Evolutionary conservation across 805 yeast genomes (phyloP).

Genomic region (Starmerella potacharoeniae): DNA sequence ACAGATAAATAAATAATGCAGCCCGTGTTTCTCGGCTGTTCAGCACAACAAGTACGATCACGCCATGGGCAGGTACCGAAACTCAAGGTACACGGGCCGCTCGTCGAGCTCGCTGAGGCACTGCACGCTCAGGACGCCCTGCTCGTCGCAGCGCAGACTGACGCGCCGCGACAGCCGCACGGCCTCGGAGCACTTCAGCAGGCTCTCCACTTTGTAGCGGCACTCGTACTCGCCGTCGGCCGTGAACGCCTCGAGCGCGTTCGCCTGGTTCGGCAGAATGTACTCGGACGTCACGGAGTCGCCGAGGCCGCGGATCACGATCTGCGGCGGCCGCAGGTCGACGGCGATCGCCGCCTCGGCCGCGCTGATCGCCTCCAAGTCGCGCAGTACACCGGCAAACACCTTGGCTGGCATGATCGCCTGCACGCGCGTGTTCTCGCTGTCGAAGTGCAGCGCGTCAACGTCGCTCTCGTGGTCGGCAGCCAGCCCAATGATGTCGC

Average conservation of each 20-base stretch:
- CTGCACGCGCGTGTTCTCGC: conserved; percentile 38
- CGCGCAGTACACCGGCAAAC: conserved; percentile 43
- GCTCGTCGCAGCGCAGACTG: conserved; percentile 43
- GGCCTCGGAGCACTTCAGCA: conserved; percentile 41
- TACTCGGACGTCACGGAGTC: conserved; percentile 64
- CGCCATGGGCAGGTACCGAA: conserved; percentile 20
- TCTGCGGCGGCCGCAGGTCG: conserved; percentile 27
- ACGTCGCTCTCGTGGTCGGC: conserved; percentile 24
- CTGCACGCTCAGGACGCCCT: conserved; percentile 40
- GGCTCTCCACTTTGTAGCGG: conserved; percentile 38
- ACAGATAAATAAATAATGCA: background rate
- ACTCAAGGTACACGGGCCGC: conserved; percentile 25
- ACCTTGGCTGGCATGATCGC: conserved; percentile 44
- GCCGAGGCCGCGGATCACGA: conserved; percentile 54
- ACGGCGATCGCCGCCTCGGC: conserved; percentile 10
- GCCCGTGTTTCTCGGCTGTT: too few relatives aligned
- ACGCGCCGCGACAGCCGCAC: conserved; percentile 42
- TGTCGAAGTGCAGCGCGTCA: conserved; percentile 32
- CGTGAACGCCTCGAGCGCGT: conserved; percentile 49
- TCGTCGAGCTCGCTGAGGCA: conserved; percentile 32
- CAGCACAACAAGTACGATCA: background rate
- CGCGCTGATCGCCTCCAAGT: conserved; percentile 41
- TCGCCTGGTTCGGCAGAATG: conserved; percentile 50
- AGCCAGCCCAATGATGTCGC: conserved; percentile 41
- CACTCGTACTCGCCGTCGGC: conserved; percentile 25